Percentiles rank a stretch among this genome's conserved stretches.
phyloP scores from a whole-genome alignment of 1,284 basidiomycete species.

The Exobasidium rhododendri region DNA sequence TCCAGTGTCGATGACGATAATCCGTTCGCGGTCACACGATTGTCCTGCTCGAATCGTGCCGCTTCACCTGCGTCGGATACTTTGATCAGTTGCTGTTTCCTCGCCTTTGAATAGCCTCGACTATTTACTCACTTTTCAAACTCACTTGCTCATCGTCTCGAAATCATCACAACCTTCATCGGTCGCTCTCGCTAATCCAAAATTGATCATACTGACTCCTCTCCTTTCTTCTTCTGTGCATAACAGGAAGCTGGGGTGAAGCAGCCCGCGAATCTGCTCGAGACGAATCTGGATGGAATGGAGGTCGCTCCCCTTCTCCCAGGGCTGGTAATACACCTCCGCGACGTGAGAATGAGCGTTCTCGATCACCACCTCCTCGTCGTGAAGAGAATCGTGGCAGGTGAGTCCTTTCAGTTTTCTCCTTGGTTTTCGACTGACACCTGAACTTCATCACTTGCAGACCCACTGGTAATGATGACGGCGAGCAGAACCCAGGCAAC shows the following conservation, averaged over 20 bases:
- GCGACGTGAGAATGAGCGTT: constrained; percentile 35
- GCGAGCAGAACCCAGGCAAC: constrained; percentile 77
- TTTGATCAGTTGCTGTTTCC: no score
- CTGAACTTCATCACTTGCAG: not conserved
- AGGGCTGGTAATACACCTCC: constrained; percentile 32
- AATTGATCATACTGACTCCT: constrained; percentile 3
- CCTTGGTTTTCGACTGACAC: not conserved
- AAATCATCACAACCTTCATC: no score
- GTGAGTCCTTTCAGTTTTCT: constrained; percentile 19
- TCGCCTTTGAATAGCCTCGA: no score
- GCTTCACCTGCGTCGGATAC: no score
- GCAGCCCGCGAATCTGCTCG: constrained; percentile 37
- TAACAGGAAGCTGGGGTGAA: constrained; percentile 30
- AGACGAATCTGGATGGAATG: constrained; percentile 29
- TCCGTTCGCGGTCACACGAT: no score
- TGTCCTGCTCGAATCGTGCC: no score
- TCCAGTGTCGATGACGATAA: no score
- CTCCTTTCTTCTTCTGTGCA: constrained; percentile 14
- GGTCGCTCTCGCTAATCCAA: no score
- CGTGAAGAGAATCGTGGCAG: constrained; percentile 27
- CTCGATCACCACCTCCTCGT: not conserved
- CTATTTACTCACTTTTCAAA: no score
- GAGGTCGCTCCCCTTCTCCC: constrained; percentile 34
- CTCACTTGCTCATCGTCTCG: no score
- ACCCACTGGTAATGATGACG: constrained; percentile 50